These are phyloP conservation scores for Globisporangium parvum DNA, from an alignment of 352 stramenopile species.

Conservation along the genomic window DNA sequence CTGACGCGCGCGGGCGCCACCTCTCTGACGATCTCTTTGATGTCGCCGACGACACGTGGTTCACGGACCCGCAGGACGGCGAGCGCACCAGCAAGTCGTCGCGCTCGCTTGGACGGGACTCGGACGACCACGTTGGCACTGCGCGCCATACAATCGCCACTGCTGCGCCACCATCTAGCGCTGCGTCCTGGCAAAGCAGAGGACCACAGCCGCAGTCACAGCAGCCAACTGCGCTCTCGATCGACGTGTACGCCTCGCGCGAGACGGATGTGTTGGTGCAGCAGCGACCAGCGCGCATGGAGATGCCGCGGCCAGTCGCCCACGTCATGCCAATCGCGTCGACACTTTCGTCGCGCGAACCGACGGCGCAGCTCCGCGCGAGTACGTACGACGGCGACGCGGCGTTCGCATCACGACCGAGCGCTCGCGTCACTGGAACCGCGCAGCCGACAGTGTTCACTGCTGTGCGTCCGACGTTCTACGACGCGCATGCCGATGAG, in stretches of 20 bases:
- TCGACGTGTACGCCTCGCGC: conserved; percentile 8
- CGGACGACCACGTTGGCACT: neutral
- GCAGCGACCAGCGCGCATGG: conserved; percentile 1
- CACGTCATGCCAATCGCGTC: neutral
- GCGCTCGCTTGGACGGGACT: neutral
- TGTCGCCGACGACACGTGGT: conserved; percentile 50
- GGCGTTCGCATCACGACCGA: neutral
- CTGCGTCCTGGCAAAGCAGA: too few relatives aligned
- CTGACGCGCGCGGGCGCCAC: neutral
- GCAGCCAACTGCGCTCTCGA: neutral
- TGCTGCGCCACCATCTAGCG: neutral
- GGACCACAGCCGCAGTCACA: neutral
- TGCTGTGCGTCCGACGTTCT: conserved; percentile 22
- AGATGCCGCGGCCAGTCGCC: conserved; percentile 9
- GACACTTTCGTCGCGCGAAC: neutral
- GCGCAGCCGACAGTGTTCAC: conserved; percentile 1
- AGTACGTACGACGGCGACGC: neutral
- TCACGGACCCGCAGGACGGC: conserved; percentile 28
- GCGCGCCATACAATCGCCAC: neutral
- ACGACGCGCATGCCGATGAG: conserved; percentile 43
- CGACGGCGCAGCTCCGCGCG: neutral
- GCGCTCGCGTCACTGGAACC: neutral
- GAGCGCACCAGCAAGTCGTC: neutral
- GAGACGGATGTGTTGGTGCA: neutral
- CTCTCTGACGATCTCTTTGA: conserved; percentile 35